Evolutionary conservation across 805 yeast genomes (phyloP).

Genomic region (Kuraishia capsulata): DNA sequence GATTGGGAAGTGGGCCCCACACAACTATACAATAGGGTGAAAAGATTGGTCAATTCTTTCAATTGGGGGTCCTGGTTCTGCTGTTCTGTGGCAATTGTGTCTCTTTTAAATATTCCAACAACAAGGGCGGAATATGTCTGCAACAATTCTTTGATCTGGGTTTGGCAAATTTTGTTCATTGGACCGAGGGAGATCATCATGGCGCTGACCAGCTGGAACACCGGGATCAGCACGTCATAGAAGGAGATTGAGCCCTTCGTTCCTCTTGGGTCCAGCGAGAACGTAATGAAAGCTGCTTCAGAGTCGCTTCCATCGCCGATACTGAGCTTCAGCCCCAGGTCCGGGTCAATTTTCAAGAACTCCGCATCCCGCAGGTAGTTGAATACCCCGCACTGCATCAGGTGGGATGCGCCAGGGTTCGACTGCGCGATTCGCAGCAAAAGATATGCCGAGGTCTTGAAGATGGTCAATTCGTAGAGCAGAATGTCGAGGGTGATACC

Average conservation of each 20-base stretch:
- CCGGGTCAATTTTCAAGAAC: conserved; percentile 66
- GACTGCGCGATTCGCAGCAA: conserved; percentile 70
- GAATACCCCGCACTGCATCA: conserved; percentile 69
- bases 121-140: conserved; percentile 43
- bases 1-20: conserved; percentile 4
- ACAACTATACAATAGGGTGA: conserved; percentile 19
- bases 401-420: conserved; percentile 65
- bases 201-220: conserved; percentile 64
- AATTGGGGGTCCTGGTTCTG: conserved; percentile 7
- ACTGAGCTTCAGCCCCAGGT: conserved; percentile 54
- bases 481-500: conserved; percentile 41
- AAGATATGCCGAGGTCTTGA: conserved; percentile 61
- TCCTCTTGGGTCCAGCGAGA: neutral
- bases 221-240: conserved; percentile 62
- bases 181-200: conserved; percentile 71
- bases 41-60: conserved; percentile 14
- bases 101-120: conserved; percentile 35
- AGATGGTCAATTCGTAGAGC: conserved; percentile 68
- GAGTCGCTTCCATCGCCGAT: conserved; percentile 28
- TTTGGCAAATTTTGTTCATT: conserved; percentile 50
- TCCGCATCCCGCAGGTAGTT: conserved; percentile 45
- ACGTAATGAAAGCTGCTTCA: conserved; percentile 3
- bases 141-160: conserved; percentile 43
- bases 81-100: too few relatives aligned
- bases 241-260: conserved; percentile 30